These are phyloP conservation scores for Pseudonitzschia delicatissima DNA, from an alignment of 108 stramenopile genomes.

Conservation along the genomic window DNA sequence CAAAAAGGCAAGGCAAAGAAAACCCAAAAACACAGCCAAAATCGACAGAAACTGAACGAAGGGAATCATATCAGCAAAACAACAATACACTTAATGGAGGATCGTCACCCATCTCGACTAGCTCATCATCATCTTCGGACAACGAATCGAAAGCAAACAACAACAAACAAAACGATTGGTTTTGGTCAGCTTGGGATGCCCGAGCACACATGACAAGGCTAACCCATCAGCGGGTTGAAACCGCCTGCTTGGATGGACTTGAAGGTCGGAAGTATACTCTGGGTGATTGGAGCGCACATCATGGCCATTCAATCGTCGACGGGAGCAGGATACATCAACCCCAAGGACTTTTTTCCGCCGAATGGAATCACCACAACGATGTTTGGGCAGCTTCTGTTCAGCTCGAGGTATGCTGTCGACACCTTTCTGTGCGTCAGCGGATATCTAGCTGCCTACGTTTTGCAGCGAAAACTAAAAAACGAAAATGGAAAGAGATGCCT, in stretches of 20 bases:
- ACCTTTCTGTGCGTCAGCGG: slow-evolving; percentile 55
- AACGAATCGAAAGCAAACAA: too few species aligned
- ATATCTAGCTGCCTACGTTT: slow-evolving; percentile 41
- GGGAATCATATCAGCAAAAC: too few species aligned
- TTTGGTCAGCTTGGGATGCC: slow-evolving; percentile 38
- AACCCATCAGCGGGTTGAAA: slow-evolving; percentile 14
- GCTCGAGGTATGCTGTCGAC: slow-evolving; percentile 53
- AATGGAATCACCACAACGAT: slow-evolving; percentile 39
- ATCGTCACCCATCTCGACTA: not conserved
- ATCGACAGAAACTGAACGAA: not conserved
- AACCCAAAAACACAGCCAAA: slow-evolving; percentile 10
- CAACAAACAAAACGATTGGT: too few species aligned
- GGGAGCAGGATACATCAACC: slow-evolving; percentile 52
- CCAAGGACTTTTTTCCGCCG: slow-evolving; percentile 46
- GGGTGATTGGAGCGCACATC: slow-evolving; percentile 52
- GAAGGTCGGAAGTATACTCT: slow-evolving; percentile 42
- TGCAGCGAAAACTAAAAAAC: slow-evolving; percentile 25
- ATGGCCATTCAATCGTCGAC: slow-evolving; percentile 47
- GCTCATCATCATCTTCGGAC: not conserved
- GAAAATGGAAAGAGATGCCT: not conserved
- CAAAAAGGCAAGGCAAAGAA: slow-evolving; percentile 9
- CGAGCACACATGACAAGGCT: slow-evolving; percentile 7
- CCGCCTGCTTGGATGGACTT: slow-evolving; percentile 51
- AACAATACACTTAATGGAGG: too few species aligned
- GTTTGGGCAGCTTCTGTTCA: slow-evolving; percentile 45